A percentile compares a stretch with the other conserved stretches of the same genome.
phyloP scores from a whole-genome alignment of 495 filamentous ascomycete genomes.

The Peziza echinospora region DNA sequence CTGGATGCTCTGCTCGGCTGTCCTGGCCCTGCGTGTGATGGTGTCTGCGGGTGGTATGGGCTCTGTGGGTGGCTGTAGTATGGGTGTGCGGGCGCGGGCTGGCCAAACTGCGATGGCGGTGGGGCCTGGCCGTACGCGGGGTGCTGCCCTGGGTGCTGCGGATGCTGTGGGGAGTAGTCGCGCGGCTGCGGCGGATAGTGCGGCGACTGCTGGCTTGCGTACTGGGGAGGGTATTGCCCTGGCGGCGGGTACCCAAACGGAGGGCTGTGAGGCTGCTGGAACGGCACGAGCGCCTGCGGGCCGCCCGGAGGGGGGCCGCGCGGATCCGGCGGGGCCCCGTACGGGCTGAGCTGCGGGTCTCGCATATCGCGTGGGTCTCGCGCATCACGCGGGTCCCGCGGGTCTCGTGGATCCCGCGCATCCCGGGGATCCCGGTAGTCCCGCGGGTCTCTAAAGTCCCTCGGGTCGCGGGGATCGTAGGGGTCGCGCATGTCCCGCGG shows the following conservation, averaged over 20 bases:
- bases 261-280: not conserved
- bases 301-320: no score
- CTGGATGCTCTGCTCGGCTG: not conserved
- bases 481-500: not conserved
- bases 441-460: not conserved
- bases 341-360: not conserved
- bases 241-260: constrained; percentile 4
- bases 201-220: constrained; percentile 3
- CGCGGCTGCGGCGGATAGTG: no score
- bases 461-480: not conserved
- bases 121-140: not conserved
- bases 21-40: not conserved
- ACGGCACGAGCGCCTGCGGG: not conserved
- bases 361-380: constrained; percentile 2
- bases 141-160: not conserved
- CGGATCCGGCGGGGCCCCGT: not conserved
- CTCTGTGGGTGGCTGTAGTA: not conserved
- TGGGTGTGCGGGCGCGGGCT: not conserved
- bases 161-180: not conserved
- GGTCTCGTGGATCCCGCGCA: constrained; percentile 1
- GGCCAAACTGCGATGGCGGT: not conserved
- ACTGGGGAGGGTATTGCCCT: constrained; percentile 3
- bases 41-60: not conserved
- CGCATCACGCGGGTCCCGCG: not conserved
- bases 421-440: constrained; percentile 4